phyloP scores from a whole-genome alignment of 495 filamentous ascomycete genomes.

The Geoglossum glabrum region DNA sequence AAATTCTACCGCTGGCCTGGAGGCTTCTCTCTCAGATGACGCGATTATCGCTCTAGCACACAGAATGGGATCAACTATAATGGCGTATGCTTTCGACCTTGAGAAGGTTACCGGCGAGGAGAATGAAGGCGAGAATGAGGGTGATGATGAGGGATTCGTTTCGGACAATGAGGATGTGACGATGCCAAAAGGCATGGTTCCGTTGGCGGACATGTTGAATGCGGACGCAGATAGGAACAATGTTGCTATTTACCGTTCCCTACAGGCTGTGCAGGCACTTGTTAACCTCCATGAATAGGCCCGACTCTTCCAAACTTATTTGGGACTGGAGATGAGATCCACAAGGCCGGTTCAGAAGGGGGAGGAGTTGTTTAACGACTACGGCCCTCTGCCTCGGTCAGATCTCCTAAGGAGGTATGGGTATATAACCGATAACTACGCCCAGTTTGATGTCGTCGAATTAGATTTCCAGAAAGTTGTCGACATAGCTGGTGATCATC shows the following conservation, averaged over 20 bases:
- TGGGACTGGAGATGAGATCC: constrained; percentile 42
- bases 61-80: constrained; percentile 66
- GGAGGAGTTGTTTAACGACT: constrained; percentile 83
- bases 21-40: constrained; percentile 25
- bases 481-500: constrained; percentile 23
- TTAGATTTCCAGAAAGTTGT: constrained; percentile 38
- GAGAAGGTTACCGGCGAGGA: constrained; percentile 27
- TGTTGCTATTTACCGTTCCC: constrained; percentile 19
- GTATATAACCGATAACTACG: constrained; percentile 62
- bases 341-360: constrained; percentile 42
- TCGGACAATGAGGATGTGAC: constrained; percentile 45
- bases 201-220: constrained; percentile 82
- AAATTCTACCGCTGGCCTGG: constrained; percentile 12
- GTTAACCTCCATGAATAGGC: constrained; percentile 21
- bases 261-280: constrained; percentile 12
- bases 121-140: constrained; percentile 30
- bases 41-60: constrained; percentile 44
- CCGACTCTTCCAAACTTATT: constrained; percentile 50
- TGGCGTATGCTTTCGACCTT: constrained; percentile 91
- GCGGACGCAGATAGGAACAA: constrained; percentile 75
- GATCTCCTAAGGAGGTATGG: constrained; percentile 79
- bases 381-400: constrained; percentile 60
- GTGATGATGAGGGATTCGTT: constrained; percentile 37
- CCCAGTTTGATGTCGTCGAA: constrained; percentile 65
- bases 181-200: constrained; percentile 66